Evolutionary conservation across 208 protist species (phyloP).

Genomic region (Leishmania aethiopica): DNA sequence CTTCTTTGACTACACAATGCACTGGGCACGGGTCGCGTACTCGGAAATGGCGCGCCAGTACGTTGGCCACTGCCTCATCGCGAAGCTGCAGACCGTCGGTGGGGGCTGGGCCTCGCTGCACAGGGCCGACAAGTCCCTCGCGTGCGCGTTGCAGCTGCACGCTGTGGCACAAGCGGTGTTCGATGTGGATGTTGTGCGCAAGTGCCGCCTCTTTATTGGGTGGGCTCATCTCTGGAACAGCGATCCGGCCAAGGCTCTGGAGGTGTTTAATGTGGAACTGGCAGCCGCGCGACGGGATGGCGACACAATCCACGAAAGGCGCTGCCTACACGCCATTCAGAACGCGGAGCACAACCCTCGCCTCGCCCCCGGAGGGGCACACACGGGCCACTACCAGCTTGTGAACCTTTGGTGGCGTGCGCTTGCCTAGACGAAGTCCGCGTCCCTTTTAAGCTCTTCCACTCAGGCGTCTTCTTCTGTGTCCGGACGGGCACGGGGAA

Average conservation of each 20-base stretch:
- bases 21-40: conserved; percentile 47
- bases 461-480: background rate
- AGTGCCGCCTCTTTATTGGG: conserved; percentile 73
- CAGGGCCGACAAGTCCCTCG: conserved; percentile 55
- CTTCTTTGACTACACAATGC: conserved; percentile 41
- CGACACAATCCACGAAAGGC: conserved; percentile 54
- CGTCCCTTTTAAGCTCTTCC: background rate
- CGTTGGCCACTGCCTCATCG: conserved; percentile 42
- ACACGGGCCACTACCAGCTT: conserved; percentile 32
- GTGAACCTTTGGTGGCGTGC: conserved; percentile 39
- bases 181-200: conserved; percentile 48
- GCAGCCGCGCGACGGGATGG: conserved; percentile 23
- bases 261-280: conserved; percentile 48
- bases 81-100: conserved; percentile 65
- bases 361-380: conserved; percentile 16
- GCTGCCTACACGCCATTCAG: conserved; percentile 59
- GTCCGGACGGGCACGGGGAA: background rate
- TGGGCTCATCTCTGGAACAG: conserved; percentile 78
- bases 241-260: conserved; percentile 33
- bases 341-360: conserved; percentile 42
- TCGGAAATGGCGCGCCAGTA: conserved; percentile 61
- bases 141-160: conserved; percentile 57
- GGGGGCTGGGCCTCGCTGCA: conserved; percentile 81
- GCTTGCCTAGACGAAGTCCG: conserved; percentile 15
- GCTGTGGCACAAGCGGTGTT: conserved; percentile 33